Base-by-base conservation (phyloP, 164 flowering plant species). In the Chimonanthus praecox region DNA sequence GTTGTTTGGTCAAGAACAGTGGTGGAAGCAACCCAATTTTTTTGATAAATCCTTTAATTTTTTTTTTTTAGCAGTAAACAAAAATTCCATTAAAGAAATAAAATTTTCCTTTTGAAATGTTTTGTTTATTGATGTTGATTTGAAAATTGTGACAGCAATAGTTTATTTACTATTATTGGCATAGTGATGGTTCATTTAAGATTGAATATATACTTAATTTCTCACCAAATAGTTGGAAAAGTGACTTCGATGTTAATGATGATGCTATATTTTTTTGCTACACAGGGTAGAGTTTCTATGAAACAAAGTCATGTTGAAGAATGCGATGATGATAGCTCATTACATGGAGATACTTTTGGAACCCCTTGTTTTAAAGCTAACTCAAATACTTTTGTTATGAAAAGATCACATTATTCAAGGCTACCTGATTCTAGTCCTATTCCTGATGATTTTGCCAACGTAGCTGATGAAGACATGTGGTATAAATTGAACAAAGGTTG, bases 391-490 rank as follows among this genome's bases (percentile, higher is more conserved):
- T 92, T 90, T 83, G 99, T 95, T 73, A 87, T 64, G 21, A 90
- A 80, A 72, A 76, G 98, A 66, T 86, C 94, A 72, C 81, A 83
- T 73, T 84, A 87, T 76, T 82, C 88, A 71, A 76, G 68, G 65
- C 72, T 83, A 47, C 82, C 88, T 49, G 97, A 89, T 63, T 86
- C 47, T 73, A 96, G 99, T 77, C 99, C 99, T 58, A 77, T 93
- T 73, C 92, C 94, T 74, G 92, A 89, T 82, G 45, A 83, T 68
- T 81, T 90, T 77, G 82, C 81, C 76, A 77, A 89, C 80, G 81
- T 93, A 68, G 97, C 91, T 75, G 99, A 96, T 83, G 98, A 96
- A 84, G 98, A 96, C 76, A 87, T 86, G 58, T 96, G 99, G 99
- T 76, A 85, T 80, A 85, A 80, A 82, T 76, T 96, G 92, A 96